Evolutionary conservation across 192 early-diverging fungal species (phyloP).

Genomic region (Coemansia sp.): DNA sequence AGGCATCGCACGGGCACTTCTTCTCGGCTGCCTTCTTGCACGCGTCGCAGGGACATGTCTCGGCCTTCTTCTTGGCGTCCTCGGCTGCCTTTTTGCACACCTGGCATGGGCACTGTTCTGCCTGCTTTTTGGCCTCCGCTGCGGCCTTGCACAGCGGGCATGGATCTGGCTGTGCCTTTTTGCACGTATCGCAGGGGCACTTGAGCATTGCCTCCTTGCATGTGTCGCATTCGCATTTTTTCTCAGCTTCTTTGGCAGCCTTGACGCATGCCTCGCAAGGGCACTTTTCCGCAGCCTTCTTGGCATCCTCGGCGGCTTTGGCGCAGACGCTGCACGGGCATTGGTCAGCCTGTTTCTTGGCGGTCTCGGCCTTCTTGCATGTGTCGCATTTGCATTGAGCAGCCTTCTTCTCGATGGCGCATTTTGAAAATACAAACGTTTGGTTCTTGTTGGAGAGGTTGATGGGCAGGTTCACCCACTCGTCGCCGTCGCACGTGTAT

Average conservation of each 20-base stretch:
- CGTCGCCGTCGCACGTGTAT: conserved; percentile 49
- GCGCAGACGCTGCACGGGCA: conserved; percentile 32
- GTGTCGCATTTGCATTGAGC: conserved; percentile 27
- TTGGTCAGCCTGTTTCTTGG: conserved; percentile 27
- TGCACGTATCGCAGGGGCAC: conserved; percentile 26
- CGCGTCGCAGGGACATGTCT: conserved; percentile 26
- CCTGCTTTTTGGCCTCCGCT: conserved; percentile 32
- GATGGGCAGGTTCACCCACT: conserved; percentile 53
- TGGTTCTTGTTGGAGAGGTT: conserved; percentile 51
- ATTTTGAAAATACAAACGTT: conserved; percentile 43
- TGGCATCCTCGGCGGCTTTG: conserved; percentile 20
- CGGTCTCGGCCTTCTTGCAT: conserved; percentile 30
- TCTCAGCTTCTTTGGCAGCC: conserved; percentile 13
- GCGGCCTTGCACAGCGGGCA: conserved; percentile 39
- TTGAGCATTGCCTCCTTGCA: conserved; percentile 27
- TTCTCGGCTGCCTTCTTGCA: conserved; percentile 33
- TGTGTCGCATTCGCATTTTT: conserved; percentile 19
- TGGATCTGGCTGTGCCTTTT: conserved; percentile 18
- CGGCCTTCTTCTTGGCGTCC: conserved; percentile 37
- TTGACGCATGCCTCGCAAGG: conserved; percentile 8
- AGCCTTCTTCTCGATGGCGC: conserved; percentile 33
- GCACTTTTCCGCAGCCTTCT: conserved; percentile 11
- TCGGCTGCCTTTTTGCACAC: conserved; percentile 35
- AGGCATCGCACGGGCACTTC: conserved; percentile 28
- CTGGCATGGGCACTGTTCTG: conserved; percentile 27